phyloP scores from a whole-genome alignment of 805 yeast species.

The Hermanozyma aechmeae region DNA sequence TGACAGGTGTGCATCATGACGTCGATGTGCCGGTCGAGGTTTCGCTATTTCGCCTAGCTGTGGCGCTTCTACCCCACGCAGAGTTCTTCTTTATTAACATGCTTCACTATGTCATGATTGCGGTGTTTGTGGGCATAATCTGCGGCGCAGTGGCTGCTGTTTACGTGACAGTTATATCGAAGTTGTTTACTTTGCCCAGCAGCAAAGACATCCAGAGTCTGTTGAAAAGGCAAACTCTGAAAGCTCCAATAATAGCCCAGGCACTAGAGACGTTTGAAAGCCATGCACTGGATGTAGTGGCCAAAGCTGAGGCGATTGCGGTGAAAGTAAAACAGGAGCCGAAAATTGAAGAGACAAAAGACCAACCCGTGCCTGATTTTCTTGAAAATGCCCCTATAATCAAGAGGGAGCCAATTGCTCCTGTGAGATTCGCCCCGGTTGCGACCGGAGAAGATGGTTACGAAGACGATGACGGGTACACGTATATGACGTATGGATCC shows the following conservation, averaged over 20 bases:
- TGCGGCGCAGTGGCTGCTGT: conserved; percentile 9
- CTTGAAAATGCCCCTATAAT: too few relatives aligned
- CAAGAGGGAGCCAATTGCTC: too few relatives aligned
- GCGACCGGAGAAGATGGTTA: conserved; percentile 3
- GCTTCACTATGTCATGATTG: conserved; percentile 9
- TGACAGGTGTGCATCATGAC: conserved; percentile 5
- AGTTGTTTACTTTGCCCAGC: too few relatives aligned
- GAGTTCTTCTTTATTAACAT: conserved; percentile 5
- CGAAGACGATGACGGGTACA: conserved; percentile 12
- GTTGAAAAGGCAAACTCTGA: too few relatives aligned
- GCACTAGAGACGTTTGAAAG: not conserved
- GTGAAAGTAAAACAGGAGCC: not conserved
- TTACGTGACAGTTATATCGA: too few relatives aligned
- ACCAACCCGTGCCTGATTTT: too few relatives aligned
- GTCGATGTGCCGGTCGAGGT: conserved; percentile 8
- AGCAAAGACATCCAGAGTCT: too few relatives aligned
- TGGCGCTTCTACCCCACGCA: conserved; percentile 7
- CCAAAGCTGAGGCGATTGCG: not conserved
- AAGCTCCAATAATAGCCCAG: too few relatives aligned
- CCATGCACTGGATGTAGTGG: not conserved
- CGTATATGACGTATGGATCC: conserved; percentile 5
- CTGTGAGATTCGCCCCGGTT: conserved; percentile 1
- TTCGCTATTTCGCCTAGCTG: conserved; percentile 5
- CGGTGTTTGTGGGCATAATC: conserved; percentile 7
- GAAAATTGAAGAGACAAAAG: not conserved